Conservation (phyloP, 768 basidiomycete species). For the Phylloporus sp. region DNA sequence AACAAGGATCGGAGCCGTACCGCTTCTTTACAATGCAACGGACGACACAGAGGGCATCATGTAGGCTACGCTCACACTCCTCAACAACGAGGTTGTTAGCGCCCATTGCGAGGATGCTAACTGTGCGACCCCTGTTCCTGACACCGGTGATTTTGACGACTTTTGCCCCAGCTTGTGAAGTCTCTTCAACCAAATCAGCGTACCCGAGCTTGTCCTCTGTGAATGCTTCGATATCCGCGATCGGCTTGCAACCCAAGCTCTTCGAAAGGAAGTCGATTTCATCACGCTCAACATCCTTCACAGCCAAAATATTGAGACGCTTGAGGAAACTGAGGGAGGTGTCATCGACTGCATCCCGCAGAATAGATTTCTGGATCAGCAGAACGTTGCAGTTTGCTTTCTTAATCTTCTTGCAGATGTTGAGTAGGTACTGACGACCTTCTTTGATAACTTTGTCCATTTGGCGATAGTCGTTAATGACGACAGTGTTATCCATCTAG, state of each 20-base stretch:
- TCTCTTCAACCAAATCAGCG: conserved; percentile 93
- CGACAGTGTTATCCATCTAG: conserved; percentile 99
- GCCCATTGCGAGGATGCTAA: conserved; percentile 94
- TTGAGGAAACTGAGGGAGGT: conserved; percentile 96
- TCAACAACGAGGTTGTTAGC: conserved; percentile 90
- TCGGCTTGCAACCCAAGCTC: conserved; percentile 90
- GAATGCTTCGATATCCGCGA: conserved; percentile 97
- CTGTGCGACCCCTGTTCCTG: conserved; percentile 91
- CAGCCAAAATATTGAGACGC: conserved; percentile 90
- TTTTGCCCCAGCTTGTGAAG: conserved; percentile 74
- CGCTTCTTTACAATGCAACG: conserved; percentile 98
- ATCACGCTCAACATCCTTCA: conserved; percentile 97
- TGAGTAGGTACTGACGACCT: conserved; percentile 95
- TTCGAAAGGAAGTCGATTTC: conserved; percentile 97
- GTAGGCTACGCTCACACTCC: conserved; percentile 94
- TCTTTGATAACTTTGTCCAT: conserved; percentile 99
- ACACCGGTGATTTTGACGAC: conserved; percentile 94
- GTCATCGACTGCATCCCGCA: conserved; percentile 98
- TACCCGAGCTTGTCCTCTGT: conserved; percentile 97
- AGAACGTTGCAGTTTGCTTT: conserved; percentile 99
- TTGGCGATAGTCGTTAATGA: conserved; percentile 98
- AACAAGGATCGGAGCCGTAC: conserved; percentile 40
- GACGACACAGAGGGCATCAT: conserved; percentile 98
- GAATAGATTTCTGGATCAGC: conserved; percentile 98
- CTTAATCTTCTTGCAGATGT: conserved; percentile 98